phyloP scores from a whole-genome alignment of 768 basidiomycete genomes.

The Nidularia sp. region DNA sequence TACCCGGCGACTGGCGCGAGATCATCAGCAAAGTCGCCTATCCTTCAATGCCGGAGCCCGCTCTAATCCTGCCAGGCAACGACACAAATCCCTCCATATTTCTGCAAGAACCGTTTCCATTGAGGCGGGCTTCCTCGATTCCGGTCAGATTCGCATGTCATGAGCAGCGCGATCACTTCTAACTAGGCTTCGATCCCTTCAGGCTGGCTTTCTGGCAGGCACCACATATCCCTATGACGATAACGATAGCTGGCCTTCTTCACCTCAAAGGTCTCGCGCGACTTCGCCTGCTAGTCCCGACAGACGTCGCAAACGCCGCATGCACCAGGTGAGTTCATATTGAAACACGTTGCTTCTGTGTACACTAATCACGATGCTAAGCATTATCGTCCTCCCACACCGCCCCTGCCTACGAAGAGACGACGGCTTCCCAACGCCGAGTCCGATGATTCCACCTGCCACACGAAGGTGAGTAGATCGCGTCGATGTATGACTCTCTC shows the following conservation, averaged over 20 bases:
- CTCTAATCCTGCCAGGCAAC: neutral
- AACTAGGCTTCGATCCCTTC: too few species aligned
- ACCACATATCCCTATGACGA: neutral
- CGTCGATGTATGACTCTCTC: too few species aligned
- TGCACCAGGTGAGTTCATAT: slow-evolving; percentile 13
- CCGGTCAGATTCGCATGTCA: neutral
- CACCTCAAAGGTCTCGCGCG: neutral
- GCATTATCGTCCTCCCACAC: slow-evolving; percentile 59
- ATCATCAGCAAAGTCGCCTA: slow-evolving; percentile 14
- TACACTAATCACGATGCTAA: slow-evolving; percentile 10
- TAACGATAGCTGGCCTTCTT: neutral
- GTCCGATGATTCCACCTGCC: neutral
- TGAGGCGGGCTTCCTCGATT: neutral
- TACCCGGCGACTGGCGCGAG: slow-evolving; percentile 31
- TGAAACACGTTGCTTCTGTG: neutral
- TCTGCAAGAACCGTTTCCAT: neutral
- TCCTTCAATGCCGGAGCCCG: neutral
- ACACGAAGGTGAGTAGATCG: neutral
- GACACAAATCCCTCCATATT: neutral
- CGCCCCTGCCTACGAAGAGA: slow-evolving; percentile 40
- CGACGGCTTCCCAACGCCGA: slow-evolving; percentile 11
- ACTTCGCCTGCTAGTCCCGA: slow-evolving; percentile 1
- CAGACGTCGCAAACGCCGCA: slow-evolving; percentile 12
- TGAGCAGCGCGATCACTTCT: too few species aligned
- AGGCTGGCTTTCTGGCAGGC: neutral